Percentiles rank a stretch among this genome's conserved stretches.
Conservation (phyloP, 1,284 basidiomycete genomes). For the Ceratobasidium sp. region DNA sequence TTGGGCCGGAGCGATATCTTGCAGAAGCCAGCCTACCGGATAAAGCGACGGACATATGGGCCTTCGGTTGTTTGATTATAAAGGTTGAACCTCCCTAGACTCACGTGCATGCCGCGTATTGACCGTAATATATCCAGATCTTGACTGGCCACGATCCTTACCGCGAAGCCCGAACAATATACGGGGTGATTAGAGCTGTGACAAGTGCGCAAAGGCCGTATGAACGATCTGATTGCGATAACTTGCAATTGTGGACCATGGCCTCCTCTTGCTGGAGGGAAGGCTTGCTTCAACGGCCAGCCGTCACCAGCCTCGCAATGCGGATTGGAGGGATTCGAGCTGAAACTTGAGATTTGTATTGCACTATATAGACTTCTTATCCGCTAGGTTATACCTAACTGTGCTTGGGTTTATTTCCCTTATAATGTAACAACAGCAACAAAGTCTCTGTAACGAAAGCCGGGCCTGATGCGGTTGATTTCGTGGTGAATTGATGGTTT, state of each 20-base stretch:
- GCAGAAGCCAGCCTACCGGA: constrained; percentile 1
- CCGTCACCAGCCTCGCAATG: constrained; percentile 3
- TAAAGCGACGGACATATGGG: constrained; percentile 19
- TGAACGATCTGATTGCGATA: constrained; percentile 4
- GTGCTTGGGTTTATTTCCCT: too few relatives aligned
- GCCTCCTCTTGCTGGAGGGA: constrained; percentile 32
- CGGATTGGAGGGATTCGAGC: neutral
- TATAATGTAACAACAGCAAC: too few relatives aligned
- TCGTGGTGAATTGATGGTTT: too few relatives aligned
- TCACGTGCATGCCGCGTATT: neutral
- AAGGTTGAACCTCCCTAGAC: neutral
- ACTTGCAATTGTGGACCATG: constrained; percentile 7
- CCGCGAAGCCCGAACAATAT: constrained; percentile 19
- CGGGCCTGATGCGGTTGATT: too few relatives aligned
- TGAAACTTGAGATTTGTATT: neutral
- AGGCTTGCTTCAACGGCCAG: constrained; percentile 8
- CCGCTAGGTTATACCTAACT: too few relatives aligned
- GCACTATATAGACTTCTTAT: too few relatives aligned
- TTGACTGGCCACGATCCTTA: constrained; percentile 8
- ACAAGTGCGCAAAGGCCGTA: constrained; percentile 14
- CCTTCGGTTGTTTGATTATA: constrained; percentile 26
- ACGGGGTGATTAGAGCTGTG: constrained; percentile 16
- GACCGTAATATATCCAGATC: neutral
- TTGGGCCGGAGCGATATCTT: constrained; percentile 22
- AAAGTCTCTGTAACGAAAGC: too few relatives aligned